These are phyloP conservation scores for Mycena maculata DNA, from an alignment of 768 basidiomycete species.

Conservation along the genomic window DNA sequence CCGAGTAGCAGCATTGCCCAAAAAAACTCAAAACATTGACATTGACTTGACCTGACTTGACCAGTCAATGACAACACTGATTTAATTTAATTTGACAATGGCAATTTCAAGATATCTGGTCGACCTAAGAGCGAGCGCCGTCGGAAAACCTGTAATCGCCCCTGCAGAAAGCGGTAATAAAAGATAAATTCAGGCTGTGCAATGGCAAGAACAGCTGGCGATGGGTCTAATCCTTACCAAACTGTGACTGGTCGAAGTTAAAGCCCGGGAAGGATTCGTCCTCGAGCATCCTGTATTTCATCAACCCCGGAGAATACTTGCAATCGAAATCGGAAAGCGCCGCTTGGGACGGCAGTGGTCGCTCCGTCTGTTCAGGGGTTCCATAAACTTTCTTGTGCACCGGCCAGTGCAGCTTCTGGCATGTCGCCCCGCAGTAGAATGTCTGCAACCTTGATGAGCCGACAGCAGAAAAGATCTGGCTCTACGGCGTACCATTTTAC, in stretches of 20 bases:
- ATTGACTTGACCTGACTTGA: too few species aligned
- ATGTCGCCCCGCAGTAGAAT: slow-evolving; percentile 35
- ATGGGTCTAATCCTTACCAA: neutral
- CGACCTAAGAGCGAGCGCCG: too few species aligned
- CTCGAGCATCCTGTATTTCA: neutral
- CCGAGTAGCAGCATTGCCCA: too few species aligned
- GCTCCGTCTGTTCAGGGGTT: neutral
- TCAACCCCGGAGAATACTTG: slow-evolving; percentile 11
- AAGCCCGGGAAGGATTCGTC: neutral
- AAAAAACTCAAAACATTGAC: too few species aligned
- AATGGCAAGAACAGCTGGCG: too few species aligned
- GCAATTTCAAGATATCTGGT: too few species aligned
- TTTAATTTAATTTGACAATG: too few species aligned
- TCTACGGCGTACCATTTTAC: slow-evolving; percentile 39
- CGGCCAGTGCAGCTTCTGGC: slow-evolving; percentile 35
- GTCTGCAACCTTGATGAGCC: slow-evolving; percentile 23
- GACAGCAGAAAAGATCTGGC: neutral
- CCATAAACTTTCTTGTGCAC: slow-evolving; percentile 29
- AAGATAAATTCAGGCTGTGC: too few species aligned
- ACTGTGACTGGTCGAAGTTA: neutral
- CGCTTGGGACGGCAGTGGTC: slow-evolving; percentile 16
- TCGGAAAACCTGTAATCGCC: too few species aligned
- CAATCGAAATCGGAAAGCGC: neutral
- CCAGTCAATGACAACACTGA: too few species aligned
- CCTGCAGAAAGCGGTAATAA: too few species aligned